Percentiles rank a stretch among this genome's conserved stretches.
Conservation (phyloP, 1,284 basidiomycete genomes). For the Puccinia sorghi region DNA sequence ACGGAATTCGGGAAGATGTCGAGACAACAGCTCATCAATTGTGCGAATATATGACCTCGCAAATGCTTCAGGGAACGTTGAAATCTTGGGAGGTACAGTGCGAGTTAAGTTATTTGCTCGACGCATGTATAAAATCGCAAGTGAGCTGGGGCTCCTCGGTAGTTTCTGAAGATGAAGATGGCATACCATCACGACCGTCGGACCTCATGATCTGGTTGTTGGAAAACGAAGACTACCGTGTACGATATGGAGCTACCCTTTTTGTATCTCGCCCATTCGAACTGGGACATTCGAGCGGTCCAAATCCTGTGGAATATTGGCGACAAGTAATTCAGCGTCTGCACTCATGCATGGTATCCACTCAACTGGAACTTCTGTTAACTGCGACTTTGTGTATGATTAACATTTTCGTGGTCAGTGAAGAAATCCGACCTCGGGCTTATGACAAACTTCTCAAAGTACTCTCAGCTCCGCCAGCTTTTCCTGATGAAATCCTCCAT, state of each 20-base stretch:
- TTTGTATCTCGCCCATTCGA: conserved; percentile 38
- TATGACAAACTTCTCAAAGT: conserved; percentile 85
- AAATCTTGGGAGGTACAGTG: conserved; percentile 31
- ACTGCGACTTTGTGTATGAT: conserved; percentile 75
- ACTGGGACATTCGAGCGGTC: background rate
- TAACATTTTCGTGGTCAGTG: conserved; percentile 80
- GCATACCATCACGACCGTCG: conserved; percentile 1
- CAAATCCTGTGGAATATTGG: conserved; percentile 33
- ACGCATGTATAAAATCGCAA: conserved; percentile 14
- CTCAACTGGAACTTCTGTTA: conserved; percentile 69
- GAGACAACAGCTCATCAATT: conserved; percentile 30
- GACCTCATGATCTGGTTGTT: conserved; percentile 38
- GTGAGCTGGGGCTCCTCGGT: conserved; percentile 21
- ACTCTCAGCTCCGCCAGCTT: conserved; percentile 41
- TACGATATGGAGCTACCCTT: conserved; percentile 32
- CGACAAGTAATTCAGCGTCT: conserved; percentile 26
- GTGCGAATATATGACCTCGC: conserved; percentile 24
- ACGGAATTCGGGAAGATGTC: background rate
- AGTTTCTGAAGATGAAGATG: conserved; percentile 5
- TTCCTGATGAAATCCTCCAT: conserved; percentile 61
- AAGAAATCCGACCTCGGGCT: conserved; percentile 75
- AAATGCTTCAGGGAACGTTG: conserved; percentile 25
- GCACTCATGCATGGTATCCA: background rate
- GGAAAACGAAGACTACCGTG: conserved; percentile 43
- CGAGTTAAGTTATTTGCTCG: conserved; percentile 31